Base-by-base conservation (phyloP, 441 rosid genomes). In the Populus hybrid region DNA sequence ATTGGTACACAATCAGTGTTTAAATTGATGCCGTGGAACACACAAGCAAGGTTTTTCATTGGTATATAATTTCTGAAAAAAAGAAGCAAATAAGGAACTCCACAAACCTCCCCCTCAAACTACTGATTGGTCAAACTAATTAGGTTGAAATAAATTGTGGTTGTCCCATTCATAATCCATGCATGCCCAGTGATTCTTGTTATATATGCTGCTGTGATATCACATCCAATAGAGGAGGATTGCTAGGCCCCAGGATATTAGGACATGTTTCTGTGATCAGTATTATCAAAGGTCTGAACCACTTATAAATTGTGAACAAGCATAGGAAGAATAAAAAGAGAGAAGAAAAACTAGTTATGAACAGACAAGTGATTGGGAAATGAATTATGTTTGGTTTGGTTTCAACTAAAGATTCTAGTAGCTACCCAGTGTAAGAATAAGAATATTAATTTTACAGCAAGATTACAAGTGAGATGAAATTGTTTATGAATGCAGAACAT, bases 371-470 rank as follows among this genome's bases (percentile, higher is more conserved):
- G 68, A 36, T 42, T 21, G 14, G 73, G 30, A 57, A 38, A 19
- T 67, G 71, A 65, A 46, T 32, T 72, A 68, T 16, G 18, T 26
- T 38, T 9, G 34, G 70, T 77, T 38, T 32, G 68, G 67, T 36
- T 36, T 7, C 2, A 79, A 77, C 87, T 81, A 83, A 81, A 69
- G 72, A 38, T 69, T 80, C 84, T 85, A 83, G 75, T 84, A 85
- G 75, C 86, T 82, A 85, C 68, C 64, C 61, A 24, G 61, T n/a
- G n/a, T 46, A 71, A 70, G 32, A 68, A 59, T 2, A 1, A 32
- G 19, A 75, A 73, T 19, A 75, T 30, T 7, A 21, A 19, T 19
- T 40, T 23, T 36, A 34, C 24, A 3, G 32, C 2, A 30, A 30
- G 2, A 26, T 26, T 26, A 26, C 28, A 26, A 26, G 28, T 26